These are phyloP conservation scores for Phytophthora pisi DNA, from an alignment of 352 stramenopile species.

Conservation along the genomic window DNA sequence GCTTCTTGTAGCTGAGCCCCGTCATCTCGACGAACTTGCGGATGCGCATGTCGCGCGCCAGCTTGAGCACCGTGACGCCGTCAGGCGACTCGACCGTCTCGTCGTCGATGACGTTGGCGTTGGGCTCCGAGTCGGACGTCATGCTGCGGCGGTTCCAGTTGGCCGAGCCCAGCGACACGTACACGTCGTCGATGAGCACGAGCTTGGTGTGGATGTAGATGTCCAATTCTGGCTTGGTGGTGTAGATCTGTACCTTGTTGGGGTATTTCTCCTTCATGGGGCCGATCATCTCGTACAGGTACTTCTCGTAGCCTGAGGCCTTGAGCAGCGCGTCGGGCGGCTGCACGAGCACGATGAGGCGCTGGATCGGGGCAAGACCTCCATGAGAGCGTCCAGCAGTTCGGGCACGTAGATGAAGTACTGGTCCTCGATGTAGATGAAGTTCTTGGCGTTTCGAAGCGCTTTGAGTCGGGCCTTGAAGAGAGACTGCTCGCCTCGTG, in stretches of 20 bases:
- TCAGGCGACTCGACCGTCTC: conserved; percentile 30
- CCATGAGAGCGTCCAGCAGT: conserved; percentile 48
- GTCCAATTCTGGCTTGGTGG: conserved; percentile 58
- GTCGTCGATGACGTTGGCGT: conserved; percentile 56
- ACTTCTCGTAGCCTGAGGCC: conserved; percentile 58
- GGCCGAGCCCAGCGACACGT: conserved; percentile 82
- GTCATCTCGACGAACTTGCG: conserved; percentile 4
- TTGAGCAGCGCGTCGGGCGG: conserved; percentile 26
- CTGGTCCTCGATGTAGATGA: conserved; percentile 39
- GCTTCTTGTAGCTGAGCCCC: conserved; percentile 12
- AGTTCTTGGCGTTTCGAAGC: conserved; percentile 50
- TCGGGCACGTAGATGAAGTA: conserved; percentile 48
- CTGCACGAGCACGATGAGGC: conserved; percentile 55
- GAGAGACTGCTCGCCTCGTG: conserved; percentile 50
- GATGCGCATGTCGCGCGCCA: background rate
- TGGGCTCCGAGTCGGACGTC: conserved; percentile 68
- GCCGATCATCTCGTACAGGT: conserved; percentile 64
- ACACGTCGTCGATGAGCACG: conserved; percentile 81
- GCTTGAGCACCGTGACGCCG: conserved; percentile 40
- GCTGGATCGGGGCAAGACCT: conserved; percentile 37
- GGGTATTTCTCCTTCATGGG: conserved; percentile 59
- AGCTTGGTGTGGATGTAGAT: conserved; percentile 77
- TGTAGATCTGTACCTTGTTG: conserved; percentile 47
- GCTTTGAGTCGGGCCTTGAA: conserved; percentile 48
- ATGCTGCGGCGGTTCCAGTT: conserved; percentile 94